A percentile compares a stretch with the other conserved stretches of the same genome.
Conservation (phyloP, 2,329 filamentous ascomycete genomes). For the Calycina herbarum region DNA sequence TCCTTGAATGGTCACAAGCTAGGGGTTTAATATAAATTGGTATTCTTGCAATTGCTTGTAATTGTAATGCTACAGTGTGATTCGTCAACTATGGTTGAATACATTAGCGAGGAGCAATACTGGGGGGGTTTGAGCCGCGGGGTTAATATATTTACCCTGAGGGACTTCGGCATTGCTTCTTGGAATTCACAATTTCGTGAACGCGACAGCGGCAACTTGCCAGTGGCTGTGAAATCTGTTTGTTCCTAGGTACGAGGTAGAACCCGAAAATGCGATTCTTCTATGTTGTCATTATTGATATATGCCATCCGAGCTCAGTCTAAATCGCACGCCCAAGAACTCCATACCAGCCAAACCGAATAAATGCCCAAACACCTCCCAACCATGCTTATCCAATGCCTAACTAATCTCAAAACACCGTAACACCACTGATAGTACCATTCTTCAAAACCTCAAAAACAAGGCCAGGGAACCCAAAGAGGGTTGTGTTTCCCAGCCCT, state of each 20-base stretch:
- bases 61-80: neutral
- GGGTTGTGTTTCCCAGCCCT: slow-evolving; percentile 70
- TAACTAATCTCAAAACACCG: slow-evolving; percentile 64
- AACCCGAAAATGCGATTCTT: neutral
- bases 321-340: neutral
- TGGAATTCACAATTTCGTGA: neutral
- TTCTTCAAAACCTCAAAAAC: slow-evolving; percentile 97
- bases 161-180: neutral
- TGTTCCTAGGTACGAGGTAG: neutral
- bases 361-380: slow-evolving; percentile 7
- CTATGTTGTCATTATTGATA: slow-evolving; percentile 3
- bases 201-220: too few relatives aligned
- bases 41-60: slow-evolving; percentile 1
- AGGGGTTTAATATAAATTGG: neutral
- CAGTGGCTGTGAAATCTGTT: too few relatives aligned
- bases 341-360: neutral
- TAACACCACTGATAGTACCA: slow-evolving; percentile 83
- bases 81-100: slow-evolving; percentile 16
- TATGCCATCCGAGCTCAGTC: neutral
- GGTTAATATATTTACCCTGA: slow-evolving; percentile 13
- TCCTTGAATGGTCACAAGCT: slow-evolving; percentile 7
- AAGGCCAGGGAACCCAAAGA: slow-evolving; percentile 91
- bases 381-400: slow-evolving; percentile 12
- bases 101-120: slow-evolving; percentile 10
- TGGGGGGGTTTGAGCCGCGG: neutral